Evolutionary conservation across 352 stramenopile genomes (phyloP).

Genomic region (Pythium biforme): DNA sequence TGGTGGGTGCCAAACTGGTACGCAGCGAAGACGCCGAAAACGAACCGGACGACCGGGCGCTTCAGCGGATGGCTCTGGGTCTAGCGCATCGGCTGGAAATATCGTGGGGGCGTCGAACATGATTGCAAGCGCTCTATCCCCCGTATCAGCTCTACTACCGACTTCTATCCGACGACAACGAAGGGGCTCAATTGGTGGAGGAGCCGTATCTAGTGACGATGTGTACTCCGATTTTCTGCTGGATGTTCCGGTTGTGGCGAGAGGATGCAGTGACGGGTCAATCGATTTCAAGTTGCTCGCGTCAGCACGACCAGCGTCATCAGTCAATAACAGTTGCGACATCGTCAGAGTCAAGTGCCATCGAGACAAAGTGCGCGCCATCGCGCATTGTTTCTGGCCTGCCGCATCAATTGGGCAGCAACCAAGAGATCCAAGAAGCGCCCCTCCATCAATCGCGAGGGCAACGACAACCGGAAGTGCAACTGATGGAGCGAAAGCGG

Average conservation of each 20-base stretch:
- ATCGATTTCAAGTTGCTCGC: slow-evolving; percentile 38
- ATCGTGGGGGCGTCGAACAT: slow-evolving; percentile 1
- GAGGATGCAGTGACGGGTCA: slow-evolving; percentile 50
- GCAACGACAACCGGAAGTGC: slow-evolving; percentile 18
- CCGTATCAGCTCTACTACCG: slow-evolving; percentile 25
- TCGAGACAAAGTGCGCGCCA: slow-evolving; percentile 13
- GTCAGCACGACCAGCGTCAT: slow-evolving; percentile 7
- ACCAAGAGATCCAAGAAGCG: background rate
- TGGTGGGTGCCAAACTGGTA: background rate
- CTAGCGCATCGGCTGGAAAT: background rate
- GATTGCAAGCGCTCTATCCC: slow-evolving; percentile 23
- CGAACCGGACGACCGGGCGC: background rate
- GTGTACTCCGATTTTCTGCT: slow-evolving; percentile 37
- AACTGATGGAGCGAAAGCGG: background rate
- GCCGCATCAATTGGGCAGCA: background rate
- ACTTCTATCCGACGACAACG: background rate
- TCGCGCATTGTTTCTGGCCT: slow-evolving; percentile 29
- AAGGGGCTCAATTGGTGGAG: slow-evolving; percentile 12
- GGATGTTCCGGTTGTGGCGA: slow-evolving; percentile 56
- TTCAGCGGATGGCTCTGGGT: background rate
- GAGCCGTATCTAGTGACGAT: slow-evolving; percentile 10
- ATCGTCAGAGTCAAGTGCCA: slow-evolving; percentile 14
- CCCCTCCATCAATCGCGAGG: slow-evolving; percentile 14
- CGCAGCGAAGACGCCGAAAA: slow-evolving; percentile 1
- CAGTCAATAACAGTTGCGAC: background rate